A percentile compares a stretch with the other conserved stretches of the same genome.
phyloP scores from a whole-genome alignment of 148 eudicot species.

The Persicaria tinctoria region DNA sequence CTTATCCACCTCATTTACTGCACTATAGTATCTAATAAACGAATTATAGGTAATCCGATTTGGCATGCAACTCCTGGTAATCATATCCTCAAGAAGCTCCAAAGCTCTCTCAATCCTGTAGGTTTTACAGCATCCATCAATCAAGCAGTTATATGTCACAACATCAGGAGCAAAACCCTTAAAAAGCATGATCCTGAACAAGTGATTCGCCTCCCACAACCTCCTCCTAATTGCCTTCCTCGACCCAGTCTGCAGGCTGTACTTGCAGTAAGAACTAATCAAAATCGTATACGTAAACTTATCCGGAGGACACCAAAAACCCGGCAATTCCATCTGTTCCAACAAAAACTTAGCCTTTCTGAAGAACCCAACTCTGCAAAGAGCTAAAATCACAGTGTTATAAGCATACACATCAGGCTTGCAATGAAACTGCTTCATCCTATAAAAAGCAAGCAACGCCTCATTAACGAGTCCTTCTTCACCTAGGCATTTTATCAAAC shows the following conservation, averaged over 20 bases:
- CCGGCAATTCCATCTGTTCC: conserved; percentile 81
- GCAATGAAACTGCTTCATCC: conserved; percentile 74
- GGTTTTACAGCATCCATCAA: conserved; percentile 88
- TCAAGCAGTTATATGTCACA: conserved; percentile 80
- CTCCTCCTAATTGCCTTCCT: conserved; percentile 72
- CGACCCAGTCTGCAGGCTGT: conserved; percentile 61
- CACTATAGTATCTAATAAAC: conserved; percentile 66
- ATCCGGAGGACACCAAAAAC: conserved; percentile 78
- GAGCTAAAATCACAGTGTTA: conserved; percentile 56
- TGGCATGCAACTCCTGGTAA: conserved; percentile 46
- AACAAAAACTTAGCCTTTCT: conserved; percentile 58
- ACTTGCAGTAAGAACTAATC: conserved; percentile 67
- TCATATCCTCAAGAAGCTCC: conserved; percentile 78
- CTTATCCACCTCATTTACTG: conserved; percentile 64
- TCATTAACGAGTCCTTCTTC: conserved; percentile 73
- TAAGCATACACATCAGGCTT: conserved; percentile 79
- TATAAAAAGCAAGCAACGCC: conserved; percentile 55
- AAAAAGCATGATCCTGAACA: conserved; percentile 65
- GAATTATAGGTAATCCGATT: conserved; percentile 78
- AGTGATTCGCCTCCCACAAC: conserved; percentile 85
- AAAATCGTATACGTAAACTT: conserved; percentile 63
- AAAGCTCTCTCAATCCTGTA: conserved; percentile 69
- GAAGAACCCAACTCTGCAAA: conserved; percentile 70
- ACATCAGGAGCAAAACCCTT: conserved; percentile 86
- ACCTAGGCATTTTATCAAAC: conserved; percentile 79